Conservation (phyloP, 257 asterid species). For the Capsicum pubescens region DNA sequence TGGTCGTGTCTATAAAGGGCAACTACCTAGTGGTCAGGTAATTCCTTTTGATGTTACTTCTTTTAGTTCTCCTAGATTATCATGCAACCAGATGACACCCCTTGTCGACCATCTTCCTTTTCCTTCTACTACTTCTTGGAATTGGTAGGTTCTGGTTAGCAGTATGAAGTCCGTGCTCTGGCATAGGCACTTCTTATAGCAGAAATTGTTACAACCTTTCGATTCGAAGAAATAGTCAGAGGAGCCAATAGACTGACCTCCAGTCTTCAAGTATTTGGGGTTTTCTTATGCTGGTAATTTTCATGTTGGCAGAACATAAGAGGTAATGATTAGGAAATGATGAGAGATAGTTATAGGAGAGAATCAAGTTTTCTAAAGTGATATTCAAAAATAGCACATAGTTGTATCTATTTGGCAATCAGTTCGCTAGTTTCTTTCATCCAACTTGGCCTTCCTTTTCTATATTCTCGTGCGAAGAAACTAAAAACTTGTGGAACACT, state of each 20-base stretch:
- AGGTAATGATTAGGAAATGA: slow-evolving; percentile 22
- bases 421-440: neutral
- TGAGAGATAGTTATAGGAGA: slow-evolving; percentile 5
- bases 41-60: neutral
- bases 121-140: neutral
- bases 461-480: neutral
- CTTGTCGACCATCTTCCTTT: neutral
- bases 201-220: neutral
- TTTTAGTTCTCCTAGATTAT: neutral
- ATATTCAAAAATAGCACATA: slow-evolving; percentile 10
- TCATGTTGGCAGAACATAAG: neutral
- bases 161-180: neutral
- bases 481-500: neutral
- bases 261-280: neutral
- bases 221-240: neutral
- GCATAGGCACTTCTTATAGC: slow-evolving; percentile 9
- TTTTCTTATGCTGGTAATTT: neutral
- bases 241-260: neutral
- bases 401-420: neutral
- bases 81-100: neutral
- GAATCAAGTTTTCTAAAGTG: neutral
- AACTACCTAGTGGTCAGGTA: slow-evolving; percentile 85
- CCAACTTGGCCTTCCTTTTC: slow-evolving; percentile 21
- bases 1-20: slow-evolving; percentile 90
- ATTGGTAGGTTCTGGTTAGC: neutral